Evolutionary conservation across 169 alveolate genomes (phyloP), one percentile per base, ranked within the genome.

Genomic region (Cryptosporidium meleagridis): DNA sequence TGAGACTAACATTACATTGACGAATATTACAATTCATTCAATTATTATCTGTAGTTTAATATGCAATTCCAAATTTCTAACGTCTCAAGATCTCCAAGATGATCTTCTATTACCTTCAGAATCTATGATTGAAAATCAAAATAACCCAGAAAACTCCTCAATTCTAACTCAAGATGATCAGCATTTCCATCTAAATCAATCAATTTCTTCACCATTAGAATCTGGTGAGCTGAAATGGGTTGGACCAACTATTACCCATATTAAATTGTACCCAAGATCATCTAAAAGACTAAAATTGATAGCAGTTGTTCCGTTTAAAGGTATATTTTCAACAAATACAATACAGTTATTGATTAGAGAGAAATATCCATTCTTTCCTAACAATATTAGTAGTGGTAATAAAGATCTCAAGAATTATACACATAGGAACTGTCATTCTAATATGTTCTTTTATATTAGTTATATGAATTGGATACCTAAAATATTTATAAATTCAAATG

Each of bases 141-240:
- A 26, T 29, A 31, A 3, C n/a, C 35, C 3, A 18, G 26, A 23
- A 26, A 26, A 8, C 16, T 18, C 55, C 3, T 8, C 33, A 4
- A 16, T 29, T 1, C 0, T 23, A 26, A n/a, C 21, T 29, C 37
- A 52, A 31, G 35, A 10, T 39, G 53, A 52, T 4, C 14, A 33
- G 9, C 3, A 51, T 18, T 23, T 21, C 14, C 0, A 23, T 45
- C 2, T 65, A n/a, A 31, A n/a, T n/a, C 52, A 26, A 33, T 18
- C 1, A 35, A 31, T 52, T 14, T 53, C 70, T 6, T 37, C 51
- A 14, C 37, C 31, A 31, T 39, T 73, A 31, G 86, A 73, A 41
- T 80, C 89, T 37, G 89, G 89, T 1, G 89, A 80, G 0, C 75
- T 80, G 6, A 80, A 44, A 5, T 80, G 89, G 89, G 39, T 80